Evolutionary conservation across 495 filamentous ascomycete species (phyloP).

Genomic region (Aspergillus incahuasiensis): DNA sequence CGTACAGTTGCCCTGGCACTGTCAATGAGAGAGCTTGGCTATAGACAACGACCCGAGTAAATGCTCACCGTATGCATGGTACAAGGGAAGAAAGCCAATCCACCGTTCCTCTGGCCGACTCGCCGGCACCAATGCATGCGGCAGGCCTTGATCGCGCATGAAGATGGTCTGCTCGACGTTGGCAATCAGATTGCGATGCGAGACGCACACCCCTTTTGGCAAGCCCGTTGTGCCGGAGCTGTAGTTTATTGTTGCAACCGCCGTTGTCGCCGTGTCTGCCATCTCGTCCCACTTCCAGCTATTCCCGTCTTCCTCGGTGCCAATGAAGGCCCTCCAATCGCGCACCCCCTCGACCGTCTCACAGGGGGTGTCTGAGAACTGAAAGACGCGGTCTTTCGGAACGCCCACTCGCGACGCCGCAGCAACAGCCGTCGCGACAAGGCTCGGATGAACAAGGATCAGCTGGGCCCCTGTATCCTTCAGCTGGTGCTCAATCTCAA

Average conservation of each 20-base stretch:
- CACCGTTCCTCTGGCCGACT: constrained; percentile 12
- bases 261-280: constrained; percentile 25
- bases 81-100: constrained; percentile 44
- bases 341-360: constrained; percentile 21
- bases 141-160: constrained; percentile 22
- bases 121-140: constrained; percentile 15
- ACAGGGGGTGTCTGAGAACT: constrained; percentile 30
- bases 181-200: constrained; percentile 39
- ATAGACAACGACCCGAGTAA: constrained; percentile 28
- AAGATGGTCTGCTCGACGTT: constrained; percentile 27
- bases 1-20: constrained; percentile 29
- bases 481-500: constrained; percentile 40
- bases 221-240: constrained; percentile 47
- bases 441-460: constrained; percentile 25
- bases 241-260: constrained; percentile 35
- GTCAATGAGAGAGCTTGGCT: too few relatives aligned
- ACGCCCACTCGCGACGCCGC: constrained; percentile 27
- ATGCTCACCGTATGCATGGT: constrained; percentile 44
- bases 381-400: constrained; percentile 29
- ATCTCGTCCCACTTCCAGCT: constrained; percentile 30
- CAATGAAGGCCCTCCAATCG: constrained; percentile 38
- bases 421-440: constrained; percentile 12
- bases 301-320: constrained; percentile 26
- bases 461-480: constrained; percentile 33
- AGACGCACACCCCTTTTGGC: constrained; percentile 46